A percentile compares a stretch with the other conserved stretches of the same genome.
Conservation (phyloP, 768 basidiomycete genomes). For the Strobilomyces confusus region DNA sequence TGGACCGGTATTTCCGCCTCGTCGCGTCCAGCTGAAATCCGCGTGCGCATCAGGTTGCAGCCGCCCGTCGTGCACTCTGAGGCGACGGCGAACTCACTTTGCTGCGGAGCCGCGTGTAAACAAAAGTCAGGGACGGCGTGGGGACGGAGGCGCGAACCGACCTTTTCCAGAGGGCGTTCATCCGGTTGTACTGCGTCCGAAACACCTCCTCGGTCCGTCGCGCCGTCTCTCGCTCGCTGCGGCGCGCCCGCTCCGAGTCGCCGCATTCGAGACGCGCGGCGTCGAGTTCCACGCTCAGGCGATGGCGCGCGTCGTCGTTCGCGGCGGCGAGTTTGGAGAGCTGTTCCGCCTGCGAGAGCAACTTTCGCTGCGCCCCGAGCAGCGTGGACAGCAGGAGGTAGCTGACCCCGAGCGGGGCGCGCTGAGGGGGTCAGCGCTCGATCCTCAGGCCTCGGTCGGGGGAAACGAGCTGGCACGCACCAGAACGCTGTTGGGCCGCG, state of each 20-base stretch:
- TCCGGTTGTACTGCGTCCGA: neutral
- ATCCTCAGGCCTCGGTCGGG: too few species aligned
- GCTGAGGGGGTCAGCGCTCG: neutral
- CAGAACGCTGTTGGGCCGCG: neutral
- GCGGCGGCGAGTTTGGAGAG: neutral
- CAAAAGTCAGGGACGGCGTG: neutral
- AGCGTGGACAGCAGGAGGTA: neutral
- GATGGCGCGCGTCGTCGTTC: neutral
- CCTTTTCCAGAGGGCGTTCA: constrained; percentile 2
- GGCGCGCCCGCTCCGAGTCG: neutral
- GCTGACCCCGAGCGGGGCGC: neutral
- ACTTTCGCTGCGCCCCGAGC: neutral
- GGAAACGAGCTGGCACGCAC: neutral
- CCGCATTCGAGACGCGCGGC: neutral
- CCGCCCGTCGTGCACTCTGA: neutral
- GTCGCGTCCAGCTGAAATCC: neutral
- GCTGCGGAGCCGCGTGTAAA: too few species aligned
- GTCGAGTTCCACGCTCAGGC: neutral
- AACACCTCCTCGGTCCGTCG: neutral
- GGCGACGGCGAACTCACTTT: neutral
- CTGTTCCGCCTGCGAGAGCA: neutral
- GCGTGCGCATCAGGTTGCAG: neutral
- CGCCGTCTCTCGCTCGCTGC: neutral
- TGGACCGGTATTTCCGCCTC: neutral
- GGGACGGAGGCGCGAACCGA: neutral